Conservation (phyloP, 2,329 filamentous ascomycete species). For the Proliferodiscus dingleyae region DNA sequence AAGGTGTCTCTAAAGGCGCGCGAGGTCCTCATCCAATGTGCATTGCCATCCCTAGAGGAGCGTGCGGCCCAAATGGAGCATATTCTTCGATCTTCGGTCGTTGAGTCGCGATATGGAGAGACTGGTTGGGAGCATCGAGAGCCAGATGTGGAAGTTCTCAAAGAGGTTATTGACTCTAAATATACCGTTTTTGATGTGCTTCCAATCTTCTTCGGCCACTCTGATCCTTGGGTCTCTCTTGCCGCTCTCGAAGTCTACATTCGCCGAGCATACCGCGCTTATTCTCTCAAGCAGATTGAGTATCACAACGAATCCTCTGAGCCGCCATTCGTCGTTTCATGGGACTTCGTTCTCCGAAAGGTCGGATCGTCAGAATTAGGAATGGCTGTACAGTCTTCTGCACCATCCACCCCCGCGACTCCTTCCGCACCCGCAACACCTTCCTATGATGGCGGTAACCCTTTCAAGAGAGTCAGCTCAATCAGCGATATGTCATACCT, state of each 20-base stretch:
- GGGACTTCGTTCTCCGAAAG: conserved; percentile 95
- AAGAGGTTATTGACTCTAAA: conserved; percentile 97
- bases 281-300: conserved; percentile 81
- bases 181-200: conserved; percentile 98
- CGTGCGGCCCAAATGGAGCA: conserved; percentile 96
- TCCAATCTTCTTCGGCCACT: conserved; percentile 89
- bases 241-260: conserved; percentile 95
- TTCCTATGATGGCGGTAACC: conserved; percentile 49
- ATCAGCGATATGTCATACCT: conserved; percentile 97
- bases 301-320: conserved; percentile 73
- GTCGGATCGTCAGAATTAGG: conserved; percentile 89
- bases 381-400: conserved; percentile 70
- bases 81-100: conserved; percentile 89
- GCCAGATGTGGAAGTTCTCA: conserved; percentile 83
- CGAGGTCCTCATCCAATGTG: conserved; percentile 95
- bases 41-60: conserved; percentile 92
- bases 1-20: conserved; percentile 97
- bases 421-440: conserved; percentile 73
- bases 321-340: conserved; percentile 74
- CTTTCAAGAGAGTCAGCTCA: conserved; percentile 81
- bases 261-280: conserved; percentile 93
- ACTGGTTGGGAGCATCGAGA: conserved; percentile 95
- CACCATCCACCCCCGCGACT: conserved; percentile 79
- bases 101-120: conserved; percentile 96
- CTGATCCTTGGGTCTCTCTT: conserved; percentile 89